phyloP scores from a whole-genome alignment of 352 stramenopile species.

The Phytopythium mirpurense region DNA sequence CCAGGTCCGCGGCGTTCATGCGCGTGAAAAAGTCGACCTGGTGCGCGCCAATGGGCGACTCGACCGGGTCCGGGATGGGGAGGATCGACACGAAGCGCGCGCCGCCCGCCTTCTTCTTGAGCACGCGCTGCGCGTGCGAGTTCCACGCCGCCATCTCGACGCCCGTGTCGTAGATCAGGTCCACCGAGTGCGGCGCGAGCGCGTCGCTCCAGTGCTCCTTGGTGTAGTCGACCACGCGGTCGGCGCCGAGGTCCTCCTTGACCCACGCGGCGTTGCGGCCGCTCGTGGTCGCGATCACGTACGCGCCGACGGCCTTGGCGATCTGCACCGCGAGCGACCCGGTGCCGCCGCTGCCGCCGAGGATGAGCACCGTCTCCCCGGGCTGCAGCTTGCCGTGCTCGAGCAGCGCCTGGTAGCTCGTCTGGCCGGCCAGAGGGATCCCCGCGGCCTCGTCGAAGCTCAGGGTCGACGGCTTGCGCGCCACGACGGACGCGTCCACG shows the following conservation, averaged over 20 bases:
- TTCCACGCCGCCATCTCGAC: slow-evolving; percentile 28
- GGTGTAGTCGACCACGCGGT: slow-evolving; percentile 51
- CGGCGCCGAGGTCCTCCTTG: slow-evolving; percentile 30
- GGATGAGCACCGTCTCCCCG: slow-evolving; percentile 35
- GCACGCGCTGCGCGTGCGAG: slow-evolving; percentile 22
- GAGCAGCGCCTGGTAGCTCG: slow-evolving; percentile 28
- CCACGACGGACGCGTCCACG: slow-evolving; percentile 17
- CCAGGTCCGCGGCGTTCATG: slow-evolving; percentile 21
- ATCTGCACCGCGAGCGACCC: slow-evolving; percentile 57
- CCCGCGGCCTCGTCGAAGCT: slow-evolving; percentile 30
- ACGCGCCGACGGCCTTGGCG: slow-evolving; percentile 32
- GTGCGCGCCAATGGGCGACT: slow-evolving; percentile 39
- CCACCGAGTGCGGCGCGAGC: slow-evolving; percentile 21
- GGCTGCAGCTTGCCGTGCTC: slow-evolving; percentile 23
- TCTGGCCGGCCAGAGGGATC: slow-evolving; percentile 20
- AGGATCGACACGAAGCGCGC: slow-evolving; percentile 36
- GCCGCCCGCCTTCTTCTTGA: slow-evolving; percentile 29
- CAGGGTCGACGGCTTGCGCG: slow-evolving; percentile 33
- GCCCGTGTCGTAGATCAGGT: slow-evolving; percentile 29
- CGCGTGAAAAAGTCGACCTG: slow-evolving; percentile 13
- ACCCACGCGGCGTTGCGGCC: slow-evolving; percentile 37
- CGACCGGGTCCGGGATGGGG: slow-evolving; percentile 24
- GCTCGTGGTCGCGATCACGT: slow-evolving; percentile 13
- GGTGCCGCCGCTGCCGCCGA: slow-evolving; percentile 54
- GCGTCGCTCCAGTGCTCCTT: slow-evolving; percentile 37